Evolutionary conservation across 352 stramenopile genomes (phyloP).

Genomic region (Pythium aphanidermatum): DNA sequence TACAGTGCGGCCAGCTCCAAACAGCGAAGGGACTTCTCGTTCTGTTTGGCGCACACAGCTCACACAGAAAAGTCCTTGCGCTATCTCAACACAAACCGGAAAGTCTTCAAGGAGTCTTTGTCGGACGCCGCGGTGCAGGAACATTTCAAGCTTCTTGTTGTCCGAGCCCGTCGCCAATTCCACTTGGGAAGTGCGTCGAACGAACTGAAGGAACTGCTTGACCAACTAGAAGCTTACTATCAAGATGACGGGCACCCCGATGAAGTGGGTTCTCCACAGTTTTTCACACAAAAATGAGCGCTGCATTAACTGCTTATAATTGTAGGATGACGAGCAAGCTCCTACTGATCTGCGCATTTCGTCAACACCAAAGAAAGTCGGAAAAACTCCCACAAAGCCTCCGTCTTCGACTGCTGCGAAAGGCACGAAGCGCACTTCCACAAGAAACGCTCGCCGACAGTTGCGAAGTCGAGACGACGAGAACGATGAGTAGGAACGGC

Average conservation of each 20-base stretch:
- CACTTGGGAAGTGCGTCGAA: slow-evolving; percentile 28
- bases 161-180: slow-evolving; percentile 38
- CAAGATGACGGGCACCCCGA: slow-evolving; percentile 17
- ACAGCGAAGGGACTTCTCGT: slow-evolving; percentile 87
- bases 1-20: slow-evolving; percentile 83
- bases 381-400: slow-evolving; percentile 1
- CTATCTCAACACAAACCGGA: slow-evolving; percentile 85
- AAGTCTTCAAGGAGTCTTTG: slow-evolving; percentile 90
- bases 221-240: slow-evolving; percentile 63
- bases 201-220: slow-evolving; percentile 73
- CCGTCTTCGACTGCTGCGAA: no score
- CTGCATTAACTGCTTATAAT: not conserved
- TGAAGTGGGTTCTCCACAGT: slow-evolving; percentile 28
- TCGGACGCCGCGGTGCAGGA: slow-evolving; percentile 89
- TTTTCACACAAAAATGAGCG: not conserved
- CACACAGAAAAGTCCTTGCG: slow-evolving; percentile 94
- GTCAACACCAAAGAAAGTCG: slow-evolving; percentile 4
- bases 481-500: slow-evolving; percentile 9
- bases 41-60: slow-evolving; percentile 92
- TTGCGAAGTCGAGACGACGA: not conserved
- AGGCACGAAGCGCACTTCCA: no score
- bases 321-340: slow-evolving; percentile 16
- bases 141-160: slow-evolving; percentile 87
- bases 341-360: not conserved
- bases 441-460: not conserved